Evolutionary conservation across 2,329 filamentous ascomycete species (phyloP), one percentile per base, ranked within the genome.

Genomic region (Penicillium sp.): DNA sequence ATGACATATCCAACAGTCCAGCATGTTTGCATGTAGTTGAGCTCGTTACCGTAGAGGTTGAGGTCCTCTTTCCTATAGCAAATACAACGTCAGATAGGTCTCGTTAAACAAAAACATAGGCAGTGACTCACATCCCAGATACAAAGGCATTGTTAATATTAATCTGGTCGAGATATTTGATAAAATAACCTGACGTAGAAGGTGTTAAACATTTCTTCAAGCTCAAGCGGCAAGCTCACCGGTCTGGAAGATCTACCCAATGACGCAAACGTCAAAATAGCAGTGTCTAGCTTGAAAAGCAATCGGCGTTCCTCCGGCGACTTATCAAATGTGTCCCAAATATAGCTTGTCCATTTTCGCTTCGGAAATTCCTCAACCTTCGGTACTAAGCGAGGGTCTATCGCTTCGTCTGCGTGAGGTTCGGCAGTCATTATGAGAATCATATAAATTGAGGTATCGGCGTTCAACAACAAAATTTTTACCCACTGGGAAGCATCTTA

Each of bases 1-100:
- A 88, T 76, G 0, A 85, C 82, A 64, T 89, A 89, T 8, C 86
- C 86, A 0, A 85, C 80, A 0, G 84, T 87, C 79, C 85, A 89
- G 30, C 80, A 81, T 0, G 84, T 82, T 54, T 85, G 78, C 74
- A 83, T 82, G 56, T 82, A 82, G 55, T 86, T 85, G 35, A 86
- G 75, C 58, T 87, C 75, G 63, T 87, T 86, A 1, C 79, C 78
- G 49, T 82, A 80, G 22, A 87, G 71, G 1, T 75, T 69, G 0
- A 86, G 72, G 56, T 86, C 84, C 65, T 85, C 81, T 68, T 85
- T 80, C 82, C 78, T 80, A 19, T 13, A 43, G 4, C 28, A 38
- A 22, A 11, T 45, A 61, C n/a, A 53, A 22, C 38, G 63, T 40
- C 7, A 40, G 55, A n/a, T 13, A 28, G 6, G 22, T 22, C 37